A percentile compares a stretch with the other conserved stretches of the same genome.
Conservation (phyloP, 225 moss, liverwort and hornwort genomes). For the Rhytidiadelphus loreus region DNA sequence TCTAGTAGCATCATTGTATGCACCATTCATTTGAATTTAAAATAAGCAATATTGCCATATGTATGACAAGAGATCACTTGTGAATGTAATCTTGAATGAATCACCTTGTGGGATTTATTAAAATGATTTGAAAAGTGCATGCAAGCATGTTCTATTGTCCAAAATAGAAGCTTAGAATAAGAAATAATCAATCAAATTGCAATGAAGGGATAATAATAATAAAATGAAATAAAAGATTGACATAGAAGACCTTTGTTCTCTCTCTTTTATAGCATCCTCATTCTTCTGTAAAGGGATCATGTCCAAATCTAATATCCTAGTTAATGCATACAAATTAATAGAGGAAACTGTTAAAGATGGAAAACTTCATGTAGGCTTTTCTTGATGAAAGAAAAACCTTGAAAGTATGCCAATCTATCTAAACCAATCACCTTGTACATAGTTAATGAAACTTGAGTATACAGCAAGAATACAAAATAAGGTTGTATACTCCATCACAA, state of each 20-base stretch:
- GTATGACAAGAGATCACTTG: background rate
- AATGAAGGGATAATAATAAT: background rate
- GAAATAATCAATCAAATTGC: background rate
- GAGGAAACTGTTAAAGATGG: background rate
- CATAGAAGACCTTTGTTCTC: rapidly evolving
- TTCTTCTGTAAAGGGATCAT: background rate
- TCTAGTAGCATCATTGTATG: background rate
- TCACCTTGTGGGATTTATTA: background rate
- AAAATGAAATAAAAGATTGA: background rate
- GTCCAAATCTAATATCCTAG: background rate
- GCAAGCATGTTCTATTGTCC: background rate
- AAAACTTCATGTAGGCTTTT: background rate
- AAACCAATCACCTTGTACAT: background rate
- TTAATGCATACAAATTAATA: background rate
- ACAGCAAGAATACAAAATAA: background rate
- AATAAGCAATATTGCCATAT: background rate
- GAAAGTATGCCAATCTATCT: background rate
- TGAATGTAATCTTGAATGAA: background rate
- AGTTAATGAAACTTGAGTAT: background rate
- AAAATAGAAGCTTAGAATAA: background rate
- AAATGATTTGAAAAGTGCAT: background rate
- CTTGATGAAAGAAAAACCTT: background rate
- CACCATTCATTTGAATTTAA: background rate
- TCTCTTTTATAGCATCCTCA: background rate
- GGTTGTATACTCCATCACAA: background rate